A percentile compares a stretch with the other conserved stretches of the same genome.
Evolutionary conservation across 1,284 basidiomycete species (phyloP).

Genomic region (Heterobasidion annosum): DNA sequence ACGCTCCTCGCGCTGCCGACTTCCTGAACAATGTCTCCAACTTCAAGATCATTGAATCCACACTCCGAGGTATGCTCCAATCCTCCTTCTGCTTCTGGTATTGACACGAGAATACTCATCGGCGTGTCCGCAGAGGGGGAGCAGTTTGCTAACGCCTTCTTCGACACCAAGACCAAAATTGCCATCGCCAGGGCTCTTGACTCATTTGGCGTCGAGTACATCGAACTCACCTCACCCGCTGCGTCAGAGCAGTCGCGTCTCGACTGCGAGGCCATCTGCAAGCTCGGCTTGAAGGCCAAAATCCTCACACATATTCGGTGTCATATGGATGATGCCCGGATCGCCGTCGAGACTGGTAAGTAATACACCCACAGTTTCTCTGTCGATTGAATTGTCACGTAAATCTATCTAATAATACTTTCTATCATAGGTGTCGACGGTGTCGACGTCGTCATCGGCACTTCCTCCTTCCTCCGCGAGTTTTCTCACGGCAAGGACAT

Average conservation of each 20-base stretch:
- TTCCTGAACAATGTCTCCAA: conserved; percentile 89
- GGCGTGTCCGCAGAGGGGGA: conserved; percentile 72
- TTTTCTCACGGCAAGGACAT: conserved; percentile 99
- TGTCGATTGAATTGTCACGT: not conserved
- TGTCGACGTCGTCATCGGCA: conserved; percentile 99
- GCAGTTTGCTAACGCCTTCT: conserved; percentile 99
- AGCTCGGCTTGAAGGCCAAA: conserved; percentile 95
- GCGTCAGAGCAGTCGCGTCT: conserved; percentile 93
- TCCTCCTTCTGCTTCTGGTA: not conserved
- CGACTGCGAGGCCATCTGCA: conserved; percentile 99
- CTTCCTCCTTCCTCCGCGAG: conserved; percentile 97
- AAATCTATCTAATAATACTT: not conserved
- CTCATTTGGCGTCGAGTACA: conserved; percentile 99
- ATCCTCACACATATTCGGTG: conserved; percentile 99
- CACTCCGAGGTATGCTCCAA: conserved; percentile 67
- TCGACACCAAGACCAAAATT: conserved; percentile 99
- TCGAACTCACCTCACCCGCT: conserved; percentile 97
- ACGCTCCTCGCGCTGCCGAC: conserved; percentile 83
- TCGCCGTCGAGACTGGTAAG: conserved; percentile 95
- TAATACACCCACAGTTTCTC: not conserved
- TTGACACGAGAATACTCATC: not conserved
- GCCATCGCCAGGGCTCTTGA: conserved; percentile 97
- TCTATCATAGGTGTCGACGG: conserved; percentile 78
- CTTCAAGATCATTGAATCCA: conserved; percentile 97
- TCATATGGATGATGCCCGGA: conserved; percentile 99